A percentile compares a stretch with the other conserved stretches of the same genome.
These are phyloP conservation scores for Dorcoceras hygrometricum DNA, from an alignment of 257 asterid genomes.

Conservation along the genomic window DNA sequence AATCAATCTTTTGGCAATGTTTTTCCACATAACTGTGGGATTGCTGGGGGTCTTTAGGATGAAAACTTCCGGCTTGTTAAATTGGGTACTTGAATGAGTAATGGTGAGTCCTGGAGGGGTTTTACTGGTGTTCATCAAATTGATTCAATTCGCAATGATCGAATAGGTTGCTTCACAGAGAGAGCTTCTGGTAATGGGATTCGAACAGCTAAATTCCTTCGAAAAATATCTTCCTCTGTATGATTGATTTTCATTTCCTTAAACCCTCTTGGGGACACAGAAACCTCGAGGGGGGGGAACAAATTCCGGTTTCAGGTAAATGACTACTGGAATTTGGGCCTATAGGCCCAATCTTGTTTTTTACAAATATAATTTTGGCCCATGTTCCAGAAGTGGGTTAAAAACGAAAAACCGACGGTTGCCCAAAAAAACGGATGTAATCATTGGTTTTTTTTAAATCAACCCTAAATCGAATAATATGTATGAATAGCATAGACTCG, in stretches of 20 bases:
- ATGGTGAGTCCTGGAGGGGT: conserved; percentile 35
- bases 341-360: not conserved
- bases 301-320: not conserved
- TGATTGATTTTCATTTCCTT: not conserved
- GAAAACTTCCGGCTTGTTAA: conserved; percentile 28
- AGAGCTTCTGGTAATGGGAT: not conserved
- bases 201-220: not conserved
- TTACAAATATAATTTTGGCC: not conserved
- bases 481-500: no score
- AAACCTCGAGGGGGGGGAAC: not conserved
- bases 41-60: conserved; percentile 25
- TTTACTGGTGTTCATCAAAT: conserved; percentile 58
- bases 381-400: not conserved
- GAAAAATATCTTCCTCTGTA: not conserved
- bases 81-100: conserved; percentile 29
- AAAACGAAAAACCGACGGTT: no score
- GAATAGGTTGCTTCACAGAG: not conserved
- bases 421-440: not conserved
- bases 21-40: conserved; percentile 77
- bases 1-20: conserved; percentile 36
- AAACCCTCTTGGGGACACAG: not conserved
- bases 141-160: conserved; percentile 1
- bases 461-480: no score
- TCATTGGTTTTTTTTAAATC: no score
- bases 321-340: not conserved